A percentile compares a stretch with the other conserved stretches of the same genome.
These are phyloP conservation scores for Xylaria sp. DNA, from an alignment of 2,329 filamentous ascomycete genomes.

Conservation along the genomic window DNA sequence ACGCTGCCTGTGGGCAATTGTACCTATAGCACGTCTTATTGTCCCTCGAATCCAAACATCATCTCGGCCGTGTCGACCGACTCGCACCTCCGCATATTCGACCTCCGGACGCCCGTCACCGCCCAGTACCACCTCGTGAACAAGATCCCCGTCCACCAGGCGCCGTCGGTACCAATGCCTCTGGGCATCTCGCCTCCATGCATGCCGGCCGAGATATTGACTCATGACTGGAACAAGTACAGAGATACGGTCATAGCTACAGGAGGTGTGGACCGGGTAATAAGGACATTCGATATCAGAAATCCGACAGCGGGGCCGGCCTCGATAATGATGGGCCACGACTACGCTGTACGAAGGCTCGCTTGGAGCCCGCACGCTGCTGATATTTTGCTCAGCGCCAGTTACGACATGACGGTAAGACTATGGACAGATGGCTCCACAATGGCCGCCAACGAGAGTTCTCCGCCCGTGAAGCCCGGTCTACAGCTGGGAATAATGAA, in stretches of 20 bases:
- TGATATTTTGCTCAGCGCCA: constrained; percentile 84
- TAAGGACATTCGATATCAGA: constrained; percentile 90
- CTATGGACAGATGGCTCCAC: constrained; percentile 81
- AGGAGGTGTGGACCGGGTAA: constrained; percentile 83
- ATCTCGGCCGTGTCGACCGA: constrained; percentile 89
- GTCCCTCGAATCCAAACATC: constrained; percentile 83
- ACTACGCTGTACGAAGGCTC: constrained; percentile 85
- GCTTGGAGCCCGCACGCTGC: constrained; percentile 94
- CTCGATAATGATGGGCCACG: constrained; percentile 79
- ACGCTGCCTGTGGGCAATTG: constrained; percentile 92
- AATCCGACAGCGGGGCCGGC: constrained; percentile 75
- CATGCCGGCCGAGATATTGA: constrained; percentile 82
- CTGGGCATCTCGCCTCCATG: constrained; percentile 44
- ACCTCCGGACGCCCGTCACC: constrained; percentile 83
- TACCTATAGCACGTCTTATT: constrained; percentile 92
- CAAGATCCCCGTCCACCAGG: constrained; percentile 81
- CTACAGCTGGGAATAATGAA: constrained; percentile 86
- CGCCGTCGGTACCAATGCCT: constrained; percentile 54
- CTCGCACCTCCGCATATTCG: constrained; percentile 87
- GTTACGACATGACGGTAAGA: constrained; percentile 97
- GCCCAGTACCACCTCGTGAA: constrained; percentile 87
- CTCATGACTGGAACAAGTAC: constrained; percentile 99
- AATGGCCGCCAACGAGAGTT: constrained; percentile 42
- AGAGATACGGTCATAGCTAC: constrained; percentile 82
- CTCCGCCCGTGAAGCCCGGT: constrained; percentile 57